These are phyloP conservation scores for Cercospora berteroae DNA, from an alignment of 2,329 filamentous ascomycete genomes.

Conservation along the genomic window DNA sequence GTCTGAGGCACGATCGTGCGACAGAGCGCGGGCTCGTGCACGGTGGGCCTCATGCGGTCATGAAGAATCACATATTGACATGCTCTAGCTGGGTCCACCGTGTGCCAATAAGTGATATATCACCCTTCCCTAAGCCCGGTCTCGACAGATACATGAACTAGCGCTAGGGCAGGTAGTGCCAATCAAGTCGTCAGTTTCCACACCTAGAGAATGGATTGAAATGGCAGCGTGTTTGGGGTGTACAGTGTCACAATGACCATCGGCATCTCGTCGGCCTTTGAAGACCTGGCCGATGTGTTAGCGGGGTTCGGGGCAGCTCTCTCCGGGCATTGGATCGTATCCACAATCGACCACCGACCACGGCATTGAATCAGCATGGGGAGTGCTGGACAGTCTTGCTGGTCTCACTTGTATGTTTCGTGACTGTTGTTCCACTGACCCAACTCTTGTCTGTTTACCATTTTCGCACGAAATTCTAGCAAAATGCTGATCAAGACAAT, in stretches of 20 bases:
- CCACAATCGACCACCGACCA: background rate
- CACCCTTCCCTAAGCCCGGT: background rate
- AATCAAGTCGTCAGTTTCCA: background rate
- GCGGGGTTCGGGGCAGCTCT: slow-evolving; percentile 5
- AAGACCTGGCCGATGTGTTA: background rate
- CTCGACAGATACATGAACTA: background rate
- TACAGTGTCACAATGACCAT: background rate
- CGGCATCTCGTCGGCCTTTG: slow-evolving; percentile 2
- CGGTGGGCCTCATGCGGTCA: background rate
- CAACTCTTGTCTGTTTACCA: background rate
- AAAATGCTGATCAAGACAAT: slow-evolving; percentile 59
- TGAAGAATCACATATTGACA: slow-evolving; percentile 4
- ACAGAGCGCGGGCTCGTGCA: background rate
- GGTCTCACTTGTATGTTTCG: background rate
- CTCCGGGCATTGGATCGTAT: background rate
- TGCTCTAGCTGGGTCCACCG: background rate
- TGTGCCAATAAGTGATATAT: background rate
- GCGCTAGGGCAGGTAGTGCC: background rate
- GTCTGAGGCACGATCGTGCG: background rate
- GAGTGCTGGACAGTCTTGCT: background rate
- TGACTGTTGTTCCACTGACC: background rate
- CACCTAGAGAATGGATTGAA: background rate
- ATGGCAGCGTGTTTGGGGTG: background rate
- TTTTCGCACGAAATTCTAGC: background rate
- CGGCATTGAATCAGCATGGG: background rate